Conservation (phyloP, 1,284 basidiomycete species). For the Irpex sp. region DNA sequence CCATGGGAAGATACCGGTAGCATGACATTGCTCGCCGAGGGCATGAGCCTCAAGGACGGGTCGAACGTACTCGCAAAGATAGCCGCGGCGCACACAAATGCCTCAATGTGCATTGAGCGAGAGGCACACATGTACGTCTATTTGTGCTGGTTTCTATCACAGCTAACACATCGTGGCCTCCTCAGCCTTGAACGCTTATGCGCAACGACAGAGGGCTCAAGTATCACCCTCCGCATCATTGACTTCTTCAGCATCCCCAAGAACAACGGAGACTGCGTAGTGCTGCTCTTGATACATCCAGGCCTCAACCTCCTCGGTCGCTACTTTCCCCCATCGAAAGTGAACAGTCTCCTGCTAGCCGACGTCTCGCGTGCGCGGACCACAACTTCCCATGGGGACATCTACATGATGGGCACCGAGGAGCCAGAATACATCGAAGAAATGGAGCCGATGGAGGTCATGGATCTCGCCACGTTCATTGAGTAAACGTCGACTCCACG, state of each 20-base stretch:
- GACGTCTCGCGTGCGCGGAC: constrained; percentile 44
- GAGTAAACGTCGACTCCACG: constrained; percentile 37
- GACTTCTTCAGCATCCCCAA: constrained; percentile 64
- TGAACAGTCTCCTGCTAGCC: constrained; percentile 63
- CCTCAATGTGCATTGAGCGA: constrained; percentile 65
- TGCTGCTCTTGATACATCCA: constrained; percentile 62
- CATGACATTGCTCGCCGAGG: constrained; percentile 63
- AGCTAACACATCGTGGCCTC: too few species aligned
- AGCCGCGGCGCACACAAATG: constrained; percentile 64
- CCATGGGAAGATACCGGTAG: constrained; percentile 71
- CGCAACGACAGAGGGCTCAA: constrained; percentile 46
- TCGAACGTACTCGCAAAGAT: constrained; percentile 69
- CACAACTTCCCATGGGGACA: constrained; percentile 41
- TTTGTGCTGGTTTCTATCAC: background rate
- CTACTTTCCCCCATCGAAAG: constrained; percentile 62
- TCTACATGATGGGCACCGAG: constrained; percentile 47
- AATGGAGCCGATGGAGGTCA: constrained; percentile 59
- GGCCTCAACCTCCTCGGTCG: constrained; percentile 63
- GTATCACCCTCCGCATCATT: constrained; percentile 52
- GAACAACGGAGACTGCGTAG: constrained; percentile 60
- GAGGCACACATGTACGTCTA: constrained; percentile 64
- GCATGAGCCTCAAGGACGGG: constrained; percentile 65
- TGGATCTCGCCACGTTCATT: constrained; percentile 71
- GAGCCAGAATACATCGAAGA: constrained; percentile 47
- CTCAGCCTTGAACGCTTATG: constrained; percentile 51